Conservation (phyloP, 2,329 filamentous ascomycete species). For the Nigrograna mackinnonii region DNA sequence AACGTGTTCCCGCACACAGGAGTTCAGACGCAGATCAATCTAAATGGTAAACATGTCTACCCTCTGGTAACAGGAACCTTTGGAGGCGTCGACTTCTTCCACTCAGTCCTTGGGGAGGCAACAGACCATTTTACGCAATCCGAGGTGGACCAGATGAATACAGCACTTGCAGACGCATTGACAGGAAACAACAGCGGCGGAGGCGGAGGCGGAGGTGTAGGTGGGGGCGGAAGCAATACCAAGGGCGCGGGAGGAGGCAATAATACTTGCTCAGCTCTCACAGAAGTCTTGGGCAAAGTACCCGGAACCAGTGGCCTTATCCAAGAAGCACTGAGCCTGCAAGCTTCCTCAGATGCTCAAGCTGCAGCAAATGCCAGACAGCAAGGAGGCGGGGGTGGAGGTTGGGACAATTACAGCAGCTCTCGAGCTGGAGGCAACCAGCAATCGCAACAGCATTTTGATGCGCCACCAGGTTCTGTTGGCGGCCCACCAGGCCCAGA, state of each 20-base stretch:
- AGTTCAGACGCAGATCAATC: constrained; percentile 47
- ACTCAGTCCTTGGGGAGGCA: constrained; percentile 54
- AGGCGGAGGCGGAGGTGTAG: constrained; percentile 14
- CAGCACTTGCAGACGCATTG: constrained; percentile 45
- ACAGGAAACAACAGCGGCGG: constrained; percentile 32
- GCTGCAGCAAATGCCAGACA: constrained; percentile 42
- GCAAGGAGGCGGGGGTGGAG: constrained; percentile 57
- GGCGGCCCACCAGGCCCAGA: constrained; percentile 51
- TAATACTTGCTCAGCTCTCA: constrained; percentile 52
- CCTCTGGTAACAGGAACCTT: constrained; percentile 60
- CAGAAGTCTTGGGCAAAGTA: constrained; percentile 74
- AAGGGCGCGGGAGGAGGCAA: too few relatives aligned
- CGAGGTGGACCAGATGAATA: constrained; percentile 52
- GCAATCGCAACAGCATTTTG: constrained; percentile 41
- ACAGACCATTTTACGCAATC: constrained; percentile 54
- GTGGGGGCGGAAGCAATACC: too few relatives aligned
- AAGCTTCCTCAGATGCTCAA: constrained; percentile 52
- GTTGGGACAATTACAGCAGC: constrained; percentile 39
- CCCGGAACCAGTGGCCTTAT: constrained; percentile 59
- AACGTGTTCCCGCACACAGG: constrained; percentile 59
- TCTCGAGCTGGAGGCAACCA: constrained; percentile 45
- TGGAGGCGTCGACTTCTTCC: constrained; percentile 56
- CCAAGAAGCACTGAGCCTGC: constrained; percentile 50
- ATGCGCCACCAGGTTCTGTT: constrained; percentile 48
- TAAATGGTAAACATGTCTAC: constrained; percentile 52